These are phyloP conservation scores for Syzygium grande DNA, from an alignment of 345 rosid genomes.

Conservation along the genomic window DNA sequence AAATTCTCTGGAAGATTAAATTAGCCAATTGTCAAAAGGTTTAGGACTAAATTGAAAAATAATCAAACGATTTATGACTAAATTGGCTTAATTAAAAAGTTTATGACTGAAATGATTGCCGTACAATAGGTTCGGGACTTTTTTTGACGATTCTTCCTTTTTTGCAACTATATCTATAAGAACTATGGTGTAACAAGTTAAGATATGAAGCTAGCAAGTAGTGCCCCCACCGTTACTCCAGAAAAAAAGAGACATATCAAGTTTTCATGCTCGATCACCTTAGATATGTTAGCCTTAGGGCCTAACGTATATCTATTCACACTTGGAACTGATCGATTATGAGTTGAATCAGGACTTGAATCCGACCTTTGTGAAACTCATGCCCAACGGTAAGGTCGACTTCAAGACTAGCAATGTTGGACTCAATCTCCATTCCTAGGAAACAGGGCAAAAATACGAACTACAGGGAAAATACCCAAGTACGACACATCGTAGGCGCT, in stretches of 20 bases:
- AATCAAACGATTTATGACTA: too few species aligned
- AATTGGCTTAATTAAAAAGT: too few species aligned
- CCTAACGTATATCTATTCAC: not conserved
- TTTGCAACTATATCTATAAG: not conserved
- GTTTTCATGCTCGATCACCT: not conserved
- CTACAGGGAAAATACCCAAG: not conserved
- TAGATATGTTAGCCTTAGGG: not conserved
- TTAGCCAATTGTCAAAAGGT: too few species aligned
- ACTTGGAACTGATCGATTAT: not conserved
- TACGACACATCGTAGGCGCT: not conserved
- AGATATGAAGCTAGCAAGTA: not conserved
- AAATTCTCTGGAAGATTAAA: not conserved
- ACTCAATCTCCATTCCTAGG: not conserved
- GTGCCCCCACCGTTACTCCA: not conserved
- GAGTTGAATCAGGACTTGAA: not conserved
- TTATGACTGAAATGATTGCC: too few species aligned
- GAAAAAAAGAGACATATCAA: not conserved
- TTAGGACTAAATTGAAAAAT: too few species aligned
- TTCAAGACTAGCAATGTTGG: not conserved
- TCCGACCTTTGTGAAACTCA: not conserved
- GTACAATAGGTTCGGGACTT: too few species aligned
- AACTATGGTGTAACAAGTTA: not conserved
- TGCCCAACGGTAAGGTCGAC: not conserved
- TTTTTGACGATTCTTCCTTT: not conserved
- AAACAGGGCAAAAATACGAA: not conserved